Base-by-base conservation (phyloP, 2,329 filamentous ascomycete species). In the Rhinocladiella mackenziei region DNA sequence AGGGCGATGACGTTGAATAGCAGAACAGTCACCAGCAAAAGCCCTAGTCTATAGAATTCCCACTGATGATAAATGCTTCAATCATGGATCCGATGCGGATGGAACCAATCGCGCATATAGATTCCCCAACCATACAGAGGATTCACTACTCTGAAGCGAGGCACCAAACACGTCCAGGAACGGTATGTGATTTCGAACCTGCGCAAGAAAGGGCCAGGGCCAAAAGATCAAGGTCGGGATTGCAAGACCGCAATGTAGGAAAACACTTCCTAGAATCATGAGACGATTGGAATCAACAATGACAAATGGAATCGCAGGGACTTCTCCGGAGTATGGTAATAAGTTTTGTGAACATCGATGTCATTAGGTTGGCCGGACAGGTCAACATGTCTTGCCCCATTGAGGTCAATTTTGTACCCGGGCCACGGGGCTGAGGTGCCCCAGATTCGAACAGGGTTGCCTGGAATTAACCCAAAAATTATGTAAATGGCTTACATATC, bases 241-340 rank as follows among this genome's bases (percentile, higher is more conserved):
- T 0, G 83, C 82, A 51, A 89, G 71, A 6, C 83, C 84, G 22
- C 84, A 58, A 59, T 85, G 89, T 40, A 88, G 75, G 18, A 80
- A 75, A 11, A 85, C 82, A 55, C 89, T 89, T 3, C 86, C 86
- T 25, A 86, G 70, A 19, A 88, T 80, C 1, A 80, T 74, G 47
- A 77, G 72, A 56, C 87, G 83, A 32, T 77, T 66, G 48, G 81
- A 73, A 56, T 89, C 84, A 17, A 79, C 80, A 51, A 89, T 77
- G 56, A 80, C 81, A 61, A 88, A 88, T 59, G 89, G 84, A 18
- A 89, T 86, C 3, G 80, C 78, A n/a, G 85, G 84, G 1, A 88
- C 84, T 54, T 88, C 75, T 2, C 85, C 86, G 42, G 83, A 81
- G 60, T 72, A 50, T 73, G 76, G 54, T 81, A 75, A 47, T 66